Conservation (phyloP, 257 asterid genomes). For the Solanum piurae region DNA sequence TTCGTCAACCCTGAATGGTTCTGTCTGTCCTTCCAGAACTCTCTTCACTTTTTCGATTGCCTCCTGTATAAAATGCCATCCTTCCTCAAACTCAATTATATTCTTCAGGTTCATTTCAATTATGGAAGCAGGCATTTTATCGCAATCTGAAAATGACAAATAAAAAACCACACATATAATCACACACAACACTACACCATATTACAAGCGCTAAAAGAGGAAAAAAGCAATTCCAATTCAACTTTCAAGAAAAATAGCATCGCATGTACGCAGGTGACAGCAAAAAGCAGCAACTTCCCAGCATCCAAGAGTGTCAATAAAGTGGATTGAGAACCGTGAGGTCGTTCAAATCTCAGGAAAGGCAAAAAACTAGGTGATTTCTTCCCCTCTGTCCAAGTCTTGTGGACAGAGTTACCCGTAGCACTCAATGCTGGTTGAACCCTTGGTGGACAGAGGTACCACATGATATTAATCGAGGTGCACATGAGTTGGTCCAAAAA, state of each 20-base stretch:
- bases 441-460: neutral
- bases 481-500: neutral
- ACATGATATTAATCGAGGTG: neutral
- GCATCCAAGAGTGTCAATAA: neutral
- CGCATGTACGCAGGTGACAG: neutral
- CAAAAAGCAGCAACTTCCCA: neutral
- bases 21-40: constrained; percentile 24
- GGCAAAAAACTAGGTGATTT: neutral
- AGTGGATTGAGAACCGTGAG: too few relatives aligned
- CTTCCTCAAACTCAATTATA: constrained; percentile 24
- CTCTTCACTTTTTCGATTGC: constrained; percentile 25
- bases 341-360: neutral
- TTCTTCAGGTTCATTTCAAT: constrained; percentile 2
- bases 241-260: neutral
- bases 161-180: neutral
- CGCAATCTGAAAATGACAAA: neutral
- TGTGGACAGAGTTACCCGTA: neutral
- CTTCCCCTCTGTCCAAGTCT: neutral
- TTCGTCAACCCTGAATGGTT: constrained; percentile 25
- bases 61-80: constrained; percentile 27
- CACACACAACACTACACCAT: neutral
- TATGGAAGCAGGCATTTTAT: neutral
- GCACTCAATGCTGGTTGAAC: neutral
- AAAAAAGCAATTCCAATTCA: neutral
- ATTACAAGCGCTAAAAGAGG: neutral